These are phyloP conservation scores for Cucurbita pepo DNA, from an alignment of 306 rosid species.

Conservation along the genomic window DNA sequence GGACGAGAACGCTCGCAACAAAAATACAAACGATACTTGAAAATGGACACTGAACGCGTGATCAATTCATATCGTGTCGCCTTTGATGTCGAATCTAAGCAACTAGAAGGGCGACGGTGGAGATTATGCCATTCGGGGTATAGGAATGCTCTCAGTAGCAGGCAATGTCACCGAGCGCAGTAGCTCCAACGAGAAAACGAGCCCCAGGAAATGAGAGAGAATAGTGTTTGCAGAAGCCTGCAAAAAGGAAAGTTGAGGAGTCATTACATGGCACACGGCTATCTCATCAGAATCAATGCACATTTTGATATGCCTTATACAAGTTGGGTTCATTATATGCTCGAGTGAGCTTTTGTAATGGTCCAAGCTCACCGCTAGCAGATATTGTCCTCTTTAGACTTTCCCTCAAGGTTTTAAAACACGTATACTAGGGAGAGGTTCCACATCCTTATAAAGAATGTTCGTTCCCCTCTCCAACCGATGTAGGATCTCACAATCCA, in stretches of 20 bases:
- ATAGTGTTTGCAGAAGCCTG: slow-evolving; percentile 95
- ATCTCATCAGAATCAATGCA: neutral
- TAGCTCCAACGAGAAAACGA: slow-evolving; percentile 72
- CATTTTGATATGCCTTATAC: neutral
- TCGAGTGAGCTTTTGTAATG: too few relatives aligned
- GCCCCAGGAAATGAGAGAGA: slow-evolving; percentile 92
- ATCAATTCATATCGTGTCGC: neutral
- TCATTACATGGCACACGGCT: neutral
- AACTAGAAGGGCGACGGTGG: neutral
- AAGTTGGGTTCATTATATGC: neutral
- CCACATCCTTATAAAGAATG: too few relatives aligned
- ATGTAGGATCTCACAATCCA: too few relatives aligned
- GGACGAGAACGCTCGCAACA: neutral
- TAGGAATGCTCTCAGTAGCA: slow-evolving; percentile 35
- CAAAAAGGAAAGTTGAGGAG: neutral
- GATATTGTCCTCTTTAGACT: too few relatives aligned
- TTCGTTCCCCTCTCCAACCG: too few relatives aligned
- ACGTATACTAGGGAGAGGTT: too few relatives aligned
- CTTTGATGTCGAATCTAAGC: neutral
- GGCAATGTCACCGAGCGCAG: slow-evolving; percentile 76
- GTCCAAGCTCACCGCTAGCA: too few relatives aligned
- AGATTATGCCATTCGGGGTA: slow-evolving; percentile 46
- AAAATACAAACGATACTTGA: neutral
- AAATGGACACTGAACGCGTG: neutral
- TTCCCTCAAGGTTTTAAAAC: too few relatives aligned